Percentiles rank a stretch among this genome's conserved stretches.
Evolutionary conservation across 2,329 filamentous ascomycete species (phyloP).

Genomic region (Boeremia lycopersici): DNA sequence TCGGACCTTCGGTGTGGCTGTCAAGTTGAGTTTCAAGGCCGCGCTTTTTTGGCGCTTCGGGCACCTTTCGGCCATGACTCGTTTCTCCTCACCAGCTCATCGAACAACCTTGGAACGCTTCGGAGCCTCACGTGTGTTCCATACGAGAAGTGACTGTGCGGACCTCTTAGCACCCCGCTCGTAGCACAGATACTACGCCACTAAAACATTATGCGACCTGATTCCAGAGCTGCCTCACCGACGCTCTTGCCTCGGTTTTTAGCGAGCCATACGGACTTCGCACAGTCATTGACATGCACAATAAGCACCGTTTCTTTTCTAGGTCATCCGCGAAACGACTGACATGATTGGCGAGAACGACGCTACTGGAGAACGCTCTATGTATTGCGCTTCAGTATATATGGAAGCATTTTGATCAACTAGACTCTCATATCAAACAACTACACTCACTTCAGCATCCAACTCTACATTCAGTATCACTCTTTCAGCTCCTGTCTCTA

Average conservation of each 20-base stretch:
- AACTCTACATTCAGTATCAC: neutral
- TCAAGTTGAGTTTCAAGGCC: neutral
- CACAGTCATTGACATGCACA: neutral
- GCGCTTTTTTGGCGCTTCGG: neutral
- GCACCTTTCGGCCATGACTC: neutral
- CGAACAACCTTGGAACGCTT: neutral
- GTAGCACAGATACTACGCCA: neutral
- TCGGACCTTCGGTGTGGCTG: neutral
- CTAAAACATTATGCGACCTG: neutral
- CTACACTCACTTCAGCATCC: neutral
- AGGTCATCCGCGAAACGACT: neutral
- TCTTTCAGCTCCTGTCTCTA: neutral
- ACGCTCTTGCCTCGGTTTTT: neutral
- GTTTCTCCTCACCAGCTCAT: neutral
- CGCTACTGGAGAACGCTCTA: neutral
- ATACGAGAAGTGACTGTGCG: neutral
- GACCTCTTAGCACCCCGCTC: neutral
- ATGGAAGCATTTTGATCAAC: neutral
- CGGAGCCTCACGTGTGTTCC: neutral
- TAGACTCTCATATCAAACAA: neutral
- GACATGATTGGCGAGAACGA: neutral
- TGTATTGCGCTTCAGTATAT: neutral
- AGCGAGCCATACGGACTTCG: neutral
- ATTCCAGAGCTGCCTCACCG: neutral
- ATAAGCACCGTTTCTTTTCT: neutral